These are phyloP conservation scores for Dalbergia oliveri DNA, from an alignment of 306 rosid species.

Conservation along the genomic window DNA sequence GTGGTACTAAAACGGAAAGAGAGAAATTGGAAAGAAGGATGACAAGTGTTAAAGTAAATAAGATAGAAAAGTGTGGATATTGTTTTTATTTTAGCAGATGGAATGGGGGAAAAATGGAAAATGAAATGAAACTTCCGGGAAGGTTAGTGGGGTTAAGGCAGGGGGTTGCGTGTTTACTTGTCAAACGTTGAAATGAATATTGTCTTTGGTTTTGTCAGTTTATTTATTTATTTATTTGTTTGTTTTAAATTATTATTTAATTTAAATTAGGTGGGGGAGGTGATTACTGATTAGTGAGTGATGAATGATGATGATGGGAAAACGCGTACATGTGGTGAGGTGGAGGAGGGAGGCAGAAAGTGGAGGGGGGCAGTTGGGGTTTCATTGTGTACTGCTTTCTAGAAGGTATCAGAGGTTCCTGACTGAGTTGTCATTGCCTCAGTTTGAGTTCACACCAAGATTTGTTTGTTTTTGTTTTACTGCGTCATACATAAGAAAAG, in stretches of 20 bases:
- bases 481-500: neutral
- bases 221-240: neutral
- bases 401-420: conserved; percentile 28
- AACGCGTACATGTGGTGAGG: conserved; percentile 52
- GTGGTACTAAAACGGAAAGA: neutral
- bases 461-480: neutral
- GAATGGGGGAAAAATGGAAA: neutral
- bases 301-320: conserved; percentile 45
- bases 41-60: conserved; percentile 18
- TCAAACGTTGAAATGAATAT: conserved; percentile 42
- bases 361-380: conserved; percentile 41
- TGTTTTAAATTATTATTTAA: neutral
- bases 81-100: neutral
- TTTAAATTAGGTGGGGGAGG: conserved; percentile 40
- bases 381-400: conserved; percentile 39
- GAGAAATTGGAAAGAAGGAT: neutral
- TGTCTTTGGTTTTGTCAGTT: conserved; percentile 21
- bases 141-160: neutral
- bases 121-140: conserved; percentile 41
- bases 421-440: neutral
- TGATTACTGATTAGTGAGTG: conserved; percentile 35
- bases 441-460: conserved; percentile 42
- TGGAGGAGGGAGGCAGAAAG: conserved; percentile 12
- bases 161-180: conserved; percentile 34
- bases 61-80: neutral